phyloP scores from a whole-genome alignment of 106 monocot species.

The Acanthochlamys bracteata region DNA sequence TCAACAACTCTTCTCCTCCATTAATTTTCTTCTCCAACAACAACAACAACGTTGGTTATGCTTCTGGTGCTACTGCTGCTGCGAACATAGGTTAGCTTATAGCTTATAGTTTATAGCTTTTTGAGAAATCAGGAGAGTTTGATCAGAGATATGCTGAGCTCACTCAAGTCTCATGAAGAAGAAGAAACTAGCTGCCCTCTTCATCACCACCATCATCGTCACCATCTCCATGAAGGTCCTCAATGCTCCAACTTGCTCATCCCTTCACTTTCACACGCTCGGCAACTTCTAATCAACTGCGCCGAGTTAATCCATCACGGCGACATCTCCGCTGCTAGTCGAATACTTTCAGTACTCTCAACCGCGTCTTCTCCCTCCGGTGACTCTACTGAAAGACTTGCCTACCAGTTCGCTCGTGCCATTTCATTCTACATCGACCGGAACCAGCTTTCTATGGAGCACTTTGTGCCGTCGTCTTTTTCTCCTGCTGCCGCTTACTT shows the following conservation, averaged over 20 bases:
- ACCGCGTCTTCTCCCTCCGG: conserved; percentile 41
- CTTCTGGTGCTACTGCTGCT: not conserved
- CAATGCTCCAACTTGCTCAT: not conserved
- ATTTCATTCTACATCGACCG: conserved; percentile 47
- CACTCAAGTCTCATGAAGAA: conserved; percentile 44
- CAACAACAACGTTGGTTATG: not conserved
- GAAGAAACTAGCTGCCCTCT: conserved; percentile 9
- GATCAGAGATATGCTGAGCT: conserved; percentile 41
- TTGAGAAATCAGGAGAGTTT: not conserved
- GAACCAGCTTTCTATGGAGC: conserved; percentile 8
- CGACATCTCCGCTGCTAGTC: conserved; percentile 37
- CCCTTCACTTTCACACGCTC: conserved; percentile 11
- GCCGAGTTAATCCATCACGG: conserved; percentile 52
- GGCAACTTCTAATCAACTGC: conserved; percentile 49
- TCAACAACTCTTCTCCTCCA: not conserved
- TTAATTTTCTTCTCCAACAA: conserved; percentile 2
- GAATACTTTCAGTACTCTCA: conserved; percentile 26
- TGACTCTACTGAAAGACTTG: conserved; percentile 66
- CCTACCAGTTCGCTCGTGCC: conserved; percentile 67
- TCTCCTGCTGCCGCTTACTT: conserved; percentile 31
- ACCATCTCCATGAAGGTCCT: not conserved
- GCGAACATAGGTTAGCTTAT: not conserved
- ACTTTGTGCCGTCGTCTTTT: conserved; percentile 2
- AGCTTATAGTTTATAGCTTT: not conserved
- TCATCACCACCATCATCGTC: conserved; percentile 2